phyloP scores from a whole-genome alignment of 164 flowering plant genomes.

The Annona cherimola region DNA sequence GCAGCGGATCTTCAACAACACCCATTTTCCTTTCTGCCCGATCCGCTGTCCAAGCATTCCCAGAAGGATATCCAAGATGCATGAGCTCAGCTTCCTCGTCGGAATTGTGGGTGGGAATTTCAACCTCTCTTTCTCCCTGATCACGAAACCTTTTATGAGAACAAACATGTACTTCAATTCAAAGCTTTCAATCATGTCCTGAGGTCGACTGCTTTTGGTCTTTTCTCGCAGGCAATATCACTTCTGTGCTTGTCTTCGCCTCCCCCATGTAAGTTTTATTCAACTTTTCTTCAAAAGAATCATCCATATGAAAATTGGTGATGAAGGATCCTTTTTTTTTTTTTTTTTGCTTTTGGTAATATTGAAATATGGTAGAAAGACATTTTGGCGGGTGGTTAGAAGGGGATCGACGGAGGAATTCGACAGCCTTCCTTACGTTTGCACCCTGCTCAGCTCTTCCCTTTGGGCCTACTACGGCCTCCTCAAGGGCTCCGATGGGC shows the following conservation, averaged over 20 bases:
- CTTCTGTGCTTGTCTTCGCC: slow-evolving; percentile 46
- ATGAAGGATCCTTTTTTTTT: background rate
- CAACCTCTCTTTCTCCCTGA: background rate
- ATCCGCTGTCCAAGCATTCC: background rate
- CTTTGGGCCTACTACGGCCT: slow-evolving; percentile 74
- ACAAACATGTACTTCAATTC: too few relatives aligned
- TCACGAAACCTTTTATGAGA: background rate
- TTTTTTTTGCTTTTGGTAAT: slow-evolving; percentile 11
- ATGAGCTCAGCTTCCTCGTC: slow-evolving; percentile 19
- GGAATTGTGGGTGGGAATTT: slow-evolving; percentile 29
- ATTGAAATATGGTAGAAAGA: slow-evolving; percentile 9
- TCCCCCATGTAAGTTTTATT: slow-evolving; percentile 45
- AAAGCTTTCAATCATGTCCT: too few relatives aligned
- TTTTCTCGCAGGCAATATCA: slow-evolving; percentile 47
- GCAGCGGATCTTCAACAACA: too few relatives aligned
- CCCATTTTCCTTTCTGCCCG: background rate
- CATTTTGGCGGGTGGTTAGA: slow-evolving; percentile 50
- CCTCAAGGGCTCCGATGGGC: slow-evolving; percentile 58
- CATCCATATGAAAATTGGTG: background rate
- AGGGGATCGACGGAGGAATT: slow-evolving; percentile 60
- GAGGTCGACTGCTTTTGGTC: background rate
- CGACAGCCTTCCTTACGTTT: slow-evolving; percentile 57
- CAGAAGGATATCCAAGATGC: slow-evolving; percentile 3
- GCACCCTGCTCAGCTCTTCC: slow-evolving; percentile 50
- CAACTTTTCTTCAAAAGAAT: background rate